These are phyloP conservation scores for Chaetomiaceae sp. DNA, from an alignment of 2,329 filamentous ascomycete species.

Conservation along the genomic window DNA sequence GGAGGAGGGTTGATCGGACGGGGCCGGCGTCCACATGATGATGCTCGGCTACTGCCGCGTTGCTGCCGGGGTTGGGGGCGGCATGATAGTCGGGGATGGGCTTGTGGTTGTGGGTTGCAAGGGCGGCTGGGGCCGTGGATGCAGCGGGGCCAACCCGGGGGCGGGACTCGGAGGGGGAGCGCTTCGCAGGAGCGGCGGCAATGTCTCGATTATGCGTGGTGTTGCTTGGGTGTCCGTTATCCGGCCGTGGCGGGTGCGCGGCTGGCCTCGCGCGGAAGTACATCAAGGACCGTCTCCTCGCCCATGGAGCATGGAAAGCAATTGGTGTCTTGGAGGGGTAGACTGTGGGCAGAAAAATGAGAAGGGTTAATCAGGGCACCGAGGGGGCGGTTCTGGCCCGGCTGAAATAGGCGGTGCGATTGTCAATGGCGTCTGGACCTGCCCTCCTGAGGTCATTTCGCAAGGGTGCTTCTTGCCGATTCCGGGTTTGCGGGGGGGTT, in stretches of 20 bases:
- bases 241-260: conserved; percentile 24
- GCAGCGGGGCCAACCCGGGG: conserved; percentile 11
- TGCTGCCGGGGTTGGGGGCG: conserved; percentile 3
- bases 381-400: background rate
- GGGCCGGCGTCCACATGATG: conserved; percentile 4
- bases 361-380: background rate
- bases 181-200: background rate
- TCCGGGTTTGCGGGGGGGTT: background rate
- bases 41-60: background rate
- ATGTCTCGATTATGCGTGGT: background rate
- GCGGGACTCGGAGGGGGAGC: conserved; percentile 8
- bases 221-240: conserved; percentile 16
- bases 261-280: conserved; percentile 24
- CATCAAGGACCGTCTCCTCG: conserved; percentile 23
- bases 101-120: background rate
- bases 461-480: conserved; percentile 4
- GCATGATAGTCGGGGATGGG: conserved; percentile 6
- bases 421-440: background rate
- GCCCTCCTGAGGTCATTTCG: background rate
- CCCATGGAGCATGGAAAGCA: conserved; percentile 22
- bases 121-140: conserved; percentile 5
- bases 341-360: background rate
- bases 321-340: background rate
- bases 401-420: conserved; percentile 9
- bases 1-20: conserved; percentile 47